A percentile compares a stretch with the other conserved stretches of the same genome.
phyloP scores from a whole-genome alignment of 1,284 basidiomycete species.

The Phellopilus nigrolimitatus region DNA sequence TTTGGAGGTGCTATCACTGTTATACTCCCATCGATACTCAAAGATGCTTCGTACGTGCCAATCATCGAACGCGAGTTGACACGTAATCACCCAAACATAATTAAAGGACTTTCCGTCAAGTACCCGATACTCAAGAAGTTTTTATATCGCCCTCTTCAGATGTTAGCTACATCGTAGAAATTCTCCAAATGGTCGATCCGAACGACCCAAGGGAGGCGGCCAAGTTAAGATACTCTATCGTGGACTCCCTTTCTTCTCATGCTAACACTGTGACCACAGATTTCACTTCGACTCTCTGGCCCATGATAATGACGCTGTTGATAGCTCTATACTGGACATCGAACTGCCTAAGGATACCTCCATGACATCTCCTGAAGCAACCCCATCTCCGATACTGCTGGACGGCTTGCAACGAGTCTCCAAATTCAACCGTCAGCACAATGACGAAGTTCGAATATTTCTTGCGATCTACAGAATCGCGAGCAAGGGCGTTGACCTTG shows the following conservation, averaged over 20 bases:
- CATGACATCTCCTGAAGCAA: conserved; percentile 31
- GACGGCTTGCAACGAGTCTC: conserved; percentile 65
- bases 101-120: conserved; percentile 78
- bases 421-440: conserved; percentile 66
- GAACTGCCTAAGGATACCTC: conserved; percentile 23
- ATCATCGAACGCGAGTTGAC: conserved; percentile 11
- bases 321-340: conserved; percentile 43
- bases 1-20: conserved; percentile 83
- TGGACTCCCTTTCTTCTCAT: conserved; percentile 20
- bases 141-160: conserved; percentile 70
- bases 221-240: conserved; percentile 49
- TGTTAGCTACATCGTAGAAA: conserved; percentile 82
- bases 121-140: conserved; percentile 98
- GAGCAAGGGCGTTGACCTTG: conserved; percentile 68
- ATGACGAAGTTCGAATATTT: conserved; percentile 70
- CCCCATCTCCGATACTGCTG: conserved; percentile 59
- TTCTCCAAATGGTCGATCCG: conserved; percentile 70
- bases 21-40: conserved; percentile 50
- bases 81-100: conserved; percentile 7
- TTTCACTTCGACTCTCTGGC: conserved; percentile 92
- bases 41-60: conserved; percentile 82
- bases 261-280: conserved; percentile 39
- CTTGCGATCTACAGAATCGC: conserved; percentile 79
- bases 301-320: conserved; percentile 81
- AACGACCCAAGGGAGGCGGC: conserved; percentile 57